These are phyloP conservation scores for Exophiala calicioides DNA, from an alignment of 2,329 filamentous ascomycete species.

Conservation along the genomic window DNA sequence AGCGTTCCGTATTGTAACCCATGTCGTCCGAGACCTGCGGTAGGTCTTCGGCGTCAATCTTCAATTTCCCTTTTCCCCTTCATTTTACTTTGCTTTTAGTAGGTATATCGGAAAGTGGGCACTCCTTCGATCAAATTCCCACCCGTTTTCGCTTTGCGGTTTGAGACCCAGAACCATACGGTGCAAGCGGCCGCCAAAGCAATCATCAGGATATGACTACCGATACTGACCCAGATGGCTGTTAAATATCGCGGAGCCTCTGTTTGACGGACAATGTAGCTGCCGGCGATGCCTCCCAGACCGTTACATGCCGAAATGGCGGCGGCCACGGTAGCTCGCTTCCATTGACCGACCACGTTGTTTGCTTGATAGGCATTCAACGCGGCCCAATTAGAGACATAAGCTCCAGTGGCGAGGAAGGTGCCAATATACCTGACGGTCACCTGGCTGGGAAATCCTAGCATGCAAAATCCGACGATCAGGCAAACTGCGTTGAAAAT, in stretches of 20 bases:
- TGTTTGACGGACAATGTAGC: slow-evolving; percentile 62
- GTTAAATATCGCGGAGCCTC: slow-evolving; percentile 66
- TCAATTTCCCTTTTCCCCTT: no score
- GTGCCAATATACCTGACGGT: slow-evolving; percentile 65
- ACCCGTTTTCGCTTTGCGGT: slow-evolving; percentile 19
- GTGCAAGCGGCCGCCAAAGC: slow-evolving; percentile 26
- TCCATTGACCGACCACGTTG: slow-evolving; percentile 66
- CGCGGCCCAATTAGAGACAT: slow-evolving; percentile 69
- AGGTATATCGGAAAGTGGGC: slow-evolving; percentile 29
- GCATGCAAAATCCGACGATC: slow-evolving; percentile 65
- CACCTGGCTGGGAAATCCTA: slow-evolving; percentile 61
- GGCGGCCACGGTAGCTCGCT: slow-evolving; percentile 61
- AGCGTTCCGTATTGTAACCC: no score
- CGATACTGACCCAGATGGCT: slow-evolving; percentile 68
- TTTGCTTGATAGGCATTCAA: slow-evolving; percentile 65
- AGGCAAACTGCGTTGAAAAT: slow-evolving; percentile 64
- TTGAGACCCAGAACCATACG: slow-evolving; percentile 29
- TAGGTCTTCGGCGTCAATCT: no score
- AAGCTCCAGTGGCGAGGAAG: slow-evolving; percentile 67
- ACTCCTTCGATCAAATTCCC: slow-evolving; percentile 28
- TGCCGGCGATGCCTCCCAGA: slow-evolving; percentile 65
- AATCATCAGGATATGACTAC: slow-evolving; percentile 36
- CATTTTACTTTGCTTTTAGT: slow-evolving; percentile 13
- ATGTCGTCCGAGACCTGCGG: no score
- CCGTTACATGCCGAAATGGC: slow-evolving; percentile 63